Conservation (phyloP, 23 red algal species). For the Chondrus crispus region DNA sequence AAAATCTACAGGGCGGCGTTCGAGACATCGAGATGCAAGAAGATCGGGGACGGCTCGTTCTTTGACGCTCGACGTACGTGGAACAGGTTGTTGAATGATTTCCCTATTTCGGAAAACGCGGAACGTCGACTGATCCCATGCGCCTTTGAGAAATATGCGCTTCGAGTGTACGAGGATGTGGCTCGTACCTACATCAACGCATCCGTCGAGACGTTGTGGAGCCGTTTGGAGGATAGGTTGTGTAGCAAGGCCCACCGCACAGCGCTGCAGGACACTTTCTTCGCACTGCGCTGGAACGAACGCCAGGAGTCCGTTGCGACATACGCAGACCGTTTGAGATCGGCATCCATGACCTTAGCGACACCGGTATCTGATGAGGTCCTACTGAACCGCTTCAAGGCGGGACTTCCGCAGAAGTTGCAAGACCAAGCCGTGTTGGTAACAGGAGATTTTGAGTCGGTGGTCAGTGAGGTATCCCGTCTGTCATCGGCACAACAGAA, state of each 20-base stretch:
- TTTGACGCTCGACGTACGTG: not conserved
- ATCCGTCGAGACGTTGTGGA: not conserved
- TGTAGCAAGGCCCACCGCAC: not conserved
- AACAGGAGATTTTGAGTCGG: not conserved
- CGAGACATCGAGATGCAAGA: not conserved
- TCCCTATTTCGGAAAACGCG: not conserved
- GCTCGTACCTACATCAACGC: not conserved
- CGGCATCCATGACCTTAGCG: not conserved
- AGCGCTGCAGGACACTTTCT: conserved; percentile 17
- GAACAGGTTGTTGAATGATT: not conserved
- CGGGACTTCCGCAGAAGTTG: not conserved
- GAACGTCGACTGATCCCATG: not conserved
- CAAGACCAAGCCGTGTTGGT: not conserved
- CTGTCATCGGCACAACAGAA: not conserved
- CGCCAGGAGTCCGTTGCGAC: not conserved
- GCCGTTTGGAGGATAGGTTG: not conserved
- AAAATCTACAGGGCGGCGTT: conserved; percentile 11
- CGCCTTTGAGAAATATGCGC: not conserved
- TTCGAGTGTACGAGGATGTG: not conserved
- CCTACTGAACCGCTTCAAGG: not conserved
- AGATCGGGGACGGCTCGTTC: not conserved
- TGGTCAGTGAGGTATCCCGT: not conserved
- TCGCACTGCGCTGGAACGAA: not conserved
- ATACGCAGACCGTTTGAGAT: not conserved
- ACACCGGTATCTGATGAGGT: not conserved